Base-by-base conservation (phyloP, 1,284 basidiomycete species). In the Ceratorhiza oryzae-sativae region DNA sequence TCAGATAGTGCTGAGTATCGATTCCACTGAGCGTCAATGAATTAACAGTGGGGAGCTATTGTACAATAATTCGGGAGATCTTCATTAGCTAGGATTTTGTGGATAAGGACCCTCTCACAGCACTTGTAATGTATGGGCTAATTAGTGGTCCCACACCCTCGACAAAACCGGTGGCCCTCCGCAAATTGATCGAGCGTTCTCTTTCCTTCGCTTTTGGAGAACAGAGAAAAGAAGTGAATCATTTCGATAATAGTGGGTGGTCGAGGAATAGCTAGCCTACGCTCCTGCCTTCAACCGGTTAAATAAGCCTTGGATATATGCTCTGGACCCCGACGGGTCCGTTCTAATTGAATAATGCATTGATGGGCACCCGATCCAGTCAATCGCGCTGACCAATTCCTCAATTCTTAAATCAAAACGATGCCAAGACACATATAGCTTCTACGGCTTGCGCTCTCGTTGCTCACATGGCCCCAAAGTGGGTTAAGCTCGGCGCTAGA, bases 131-230 rank as follows among this genome's bases (percentile, higher is more conserved):
- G 55, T 36, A 71, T 59, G 13, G 53, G 55, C 1, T 55, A 30
- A n/a, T 59, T 71, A 18, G 56, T 71, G 18, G 46, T 34, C 13
- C 53, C 45, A 48, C 56, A 71, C 20, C 67, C 67, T 15, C 55
- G 25, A 13, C 56, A 71, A n/a, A 55, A 58, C 55, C 67, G 49
- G 10, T 23, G 32, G 34, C 39, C 39, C 4, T 41, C 34, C 20
- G 55, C 55, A 39, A 58, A 58, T 27, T 58, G 34, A 36, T 58
- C 55, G 8, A 20, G 55, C 25, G 15, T 39, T 39, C 5, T 8
- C 13, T 20, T n/a, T 39, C 39, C 20, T 3, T 58, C 55, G 5
- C 9, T 1, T 39, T 36, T 36, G 8, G 34, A 58, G 20, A 58
- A 58, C 34, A 39, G 12, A 39, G 18, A 34, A 39, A 58, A 39